phyloP scores from a whole-genome alignment of 495 filamentous ascomycete species.

The Aspergillus sclerotioniger region DNA sequence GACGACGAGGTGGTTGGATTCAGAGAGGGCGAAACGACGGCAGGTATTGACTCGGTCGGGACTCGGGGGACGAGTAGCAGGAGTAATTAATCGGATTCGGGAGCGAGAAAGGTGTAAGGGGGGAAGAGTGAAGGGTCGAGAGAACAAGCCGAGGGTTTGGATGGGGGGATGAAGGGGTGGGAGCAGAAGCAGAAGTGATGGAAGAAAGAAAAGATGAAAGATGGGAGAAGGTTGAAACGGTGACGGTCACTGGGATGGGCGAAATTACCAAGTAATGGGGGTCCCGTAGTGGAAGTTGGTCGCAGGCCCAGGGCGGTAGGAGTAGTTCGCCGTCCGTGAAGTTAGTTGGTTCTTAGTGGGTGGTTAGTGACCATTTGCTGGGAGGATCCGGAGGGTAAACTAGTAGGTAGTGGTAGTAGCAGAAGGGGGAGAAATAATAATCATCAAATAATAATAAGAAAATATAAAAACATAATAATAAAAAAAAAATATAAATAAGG shows the following conservation, averaged over 20 bases:
- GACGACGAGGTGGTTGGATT: constrained; percentile 8
- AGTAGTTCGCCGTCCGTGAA: background rate
- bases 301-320: constrained; percentile 2
- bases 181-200: constrained; percentile 20
- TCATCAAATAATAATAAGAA: background rate
- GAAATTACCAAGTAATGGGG: constrained; percentile 13
- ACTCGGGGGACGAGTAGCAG: constrained; percentile 9
- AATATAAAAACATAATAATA: too few relatives aligned
- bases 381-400: background rate
- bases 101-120: constrained; percentile 13
- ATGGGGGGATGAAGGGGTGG: constrained; percentile 13
- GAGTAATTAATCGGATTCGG: constrained; percentile 2
- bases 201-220: constrained; percentile 19
- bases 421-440: background rate
- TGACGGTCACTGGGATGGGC: constrained; percentile 17
- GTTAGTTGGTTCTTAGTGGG: background rate
- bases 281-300: background rate
- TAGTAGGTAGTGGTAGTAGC: background rate
- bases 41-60: constrained; percentile 19
- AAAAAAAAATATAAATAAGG: too few relatives aligned
- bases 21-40: constrained; percentile 4
- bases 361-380: background rate
- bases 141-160: too few relatives aligned
- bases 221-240: constrained; percentile 17
- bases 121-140: constrained; percentile 10